These are phyloP conservation scores for Stagonosporopsis vannaccii DNA, from an alignment of 2,329 filamentous ascomycete species.

Conservation along the genomic window DNA sequence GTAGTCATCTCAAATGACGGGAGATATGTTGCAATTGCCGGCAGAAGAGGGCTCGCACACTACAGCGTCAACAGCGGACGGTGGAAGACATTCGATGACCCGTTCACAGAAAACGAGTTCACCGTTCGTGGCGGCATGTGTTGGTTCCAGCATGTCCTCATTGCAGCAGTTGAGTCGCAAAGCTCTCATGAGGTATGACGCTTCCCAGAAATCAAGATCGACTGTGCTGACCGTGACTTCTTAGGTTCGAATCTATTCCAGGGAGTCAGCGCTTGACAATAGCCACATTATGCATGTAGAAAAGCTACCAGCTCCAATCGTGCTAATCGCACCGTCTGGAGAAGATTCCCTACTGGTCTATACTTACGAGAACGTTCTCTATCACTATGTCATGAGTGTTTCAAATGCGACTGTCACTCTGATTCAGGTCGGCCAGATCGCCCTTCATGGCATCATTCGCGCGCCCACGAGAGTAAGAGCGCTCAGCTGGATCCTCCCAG, in stretches of 20 bases:
- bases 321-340: conserved; percentile 86
- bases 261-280: conserved; percentile 79
- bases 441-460: conserved; percentile 93
- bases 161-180: conserved; percentile 89
- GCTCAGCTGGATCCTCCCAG: conserved; percentile 94
- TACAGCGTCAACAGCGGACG: conserved; percentile 94
- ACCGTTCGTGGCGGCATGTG: conserved; percentile 95
- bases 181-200: conserved; percentile 72
- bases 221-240: conserved; percentile 10
- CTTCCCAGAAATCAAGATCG: neutral
- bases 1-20: conserved; percentile 91
- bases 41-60: conserved; percentile 87
- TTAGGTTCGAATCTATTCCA: conserved; percentile 85
- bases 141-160: conserved; percentile 95
- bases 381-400: conserved; percentile 88
- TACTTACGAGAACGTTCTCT: conserved; percentile 93
- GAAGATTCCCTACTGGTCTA: conserved; percentile 96
- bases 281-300: conserved; percentile 78
- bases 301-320: conserved; percentile 82
- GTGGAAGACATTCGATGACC: conserved; percentile 92
- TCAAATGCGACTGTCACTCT: conserved; percentile 75
- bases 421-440: conserved; percentile 96
- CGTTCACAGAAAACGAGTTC: conserved; percentile 85
- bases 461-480: conserved; percentile 91
- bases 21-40: conserved; percentile 95